Percentiles rank a stretch among this genome's conserved stretches.
Evolutionary conservation across 1,284 basidiomycete genomes (phyloP).

Genomic region (Polyporus tsugae): DNA sequence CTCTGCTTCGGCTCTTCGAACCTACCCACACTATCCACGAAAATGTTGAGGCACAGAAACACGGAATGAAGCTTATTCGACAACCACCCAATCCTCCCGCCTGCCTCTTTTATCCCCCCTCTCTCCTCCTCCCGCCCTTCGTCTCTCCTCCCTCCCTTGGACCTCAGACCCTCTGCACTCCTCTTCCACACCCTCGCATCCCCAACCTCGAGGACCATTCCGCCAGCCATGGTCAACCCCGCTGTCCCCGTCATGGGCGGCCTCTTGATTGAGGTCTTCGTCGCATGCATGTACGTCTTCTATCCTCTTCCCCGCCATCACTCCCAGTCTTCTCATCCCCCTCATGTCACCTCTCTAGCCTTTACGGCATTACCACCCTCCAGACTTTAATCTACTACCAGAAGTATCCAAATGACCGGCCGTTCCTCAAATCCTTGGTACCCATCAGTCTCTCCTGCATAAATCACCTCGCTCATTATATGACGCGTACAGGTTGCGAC

Average conservation of each 20-base stretch:
- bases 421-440: conserved; percentile 25
- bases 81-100: background rate
- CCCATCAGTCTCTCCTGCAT: background rate
- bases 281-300: conserved; percentile 31
- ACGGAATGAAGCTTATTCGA: conserved; percentile 10
- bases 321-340: background rate
- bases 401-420: conserved; percentile 24
- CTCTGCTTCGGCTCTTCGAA: background rate
- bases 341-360: conserved; percentile 9
- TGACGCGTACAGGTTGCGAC: conserved; percentile 16
- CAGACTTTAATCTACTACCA: conserved; percentile 34
- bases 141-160: background rate
- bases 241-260: conserved; percentile 30
- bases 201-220: background rate
- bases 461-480: background rate
- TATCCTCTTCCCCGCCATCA: background rate
- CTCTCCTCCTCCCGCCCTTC: background rate
- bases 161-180: background rate
- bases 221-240: conserved; percentile 8
- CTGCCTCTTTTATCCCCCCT: conserved; percentile 6
- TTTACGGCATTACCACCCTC: conserved; percentile 32
- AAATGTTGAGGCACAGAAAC: conserved; percentile 10
- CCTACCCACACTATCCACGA: conserved; percentile 5
- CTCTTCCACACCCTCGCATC: background rate
- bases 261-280: conserved; percentile 31